phyloP scores from a whole-genome alignment of 306 rosid genomes.

The Dalbergia cultrata region DNA sequence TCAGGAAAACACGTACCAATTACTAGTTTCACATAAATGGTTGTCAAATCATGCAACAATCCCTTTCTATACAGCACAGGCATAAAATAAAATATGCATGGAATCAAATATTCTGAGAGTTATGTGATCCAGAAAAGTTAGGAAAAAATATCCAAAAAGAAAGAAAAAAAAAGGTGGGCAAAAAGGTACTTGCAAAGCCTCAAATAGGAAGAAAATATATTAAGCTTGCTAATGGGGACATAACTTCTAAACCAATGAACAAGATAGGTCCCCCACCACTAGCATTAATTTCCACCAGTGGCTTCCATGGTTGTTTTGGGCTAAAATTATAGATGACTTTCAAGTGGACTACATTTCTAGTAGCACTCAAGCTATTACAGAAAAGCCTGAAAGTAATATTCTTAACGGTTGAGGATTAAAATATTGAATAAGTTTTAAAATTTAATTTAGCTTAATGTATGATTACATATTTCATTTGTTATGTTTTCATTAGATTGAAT shows the following conservation, averaged over 20 bases:
- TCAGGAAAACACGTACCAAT: neutral
- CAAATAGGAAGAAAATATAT: slow-evolving; percentile 12
- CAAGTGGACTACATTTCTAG: slow-evolving; percentile 19
- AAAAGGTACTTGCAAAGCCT: neutral
- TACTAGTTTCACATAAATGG: slow-evolving; percentile 24
- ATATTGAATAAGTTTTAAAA: too few relatives aligned
- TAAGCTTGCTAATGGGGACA: slow-evolving; percentile 1
- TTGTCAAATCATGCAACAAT: neutral
- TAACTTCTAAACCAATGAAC: neutral
- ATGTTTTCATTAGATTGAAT: neutral
- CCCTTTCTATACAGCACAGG: neutral
- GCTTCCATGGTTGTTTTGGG: neutral
- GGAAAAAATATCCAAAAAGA: slow-evolving; percentile 6
- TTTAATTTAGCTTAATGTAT: neutral
- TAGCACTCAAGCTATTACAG: neutral
- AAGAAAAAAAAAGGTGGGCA: neutral
- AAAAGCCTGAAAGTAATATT: too few relatives aligned
- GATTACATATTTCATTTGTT: too few relatives aligned
- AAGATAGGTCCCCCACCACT: slow-evolving; percentile 41
- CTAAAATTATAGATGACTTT: too few relatives aligned
- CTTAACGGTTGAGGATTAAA: too few relatives aligned
- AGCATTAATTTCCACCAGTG: neutral
- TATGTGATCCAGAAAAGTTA: slow-evolving; percentile 21
- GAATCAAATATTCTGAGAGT: slow-evolving; percentile 1
- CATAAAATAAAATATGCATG: neutral